Evolutionary conservation across 2,329 filamentous ascomycete genomes (phyloP).

Genomic region (Amylocarpus encephaloides): DNA sequence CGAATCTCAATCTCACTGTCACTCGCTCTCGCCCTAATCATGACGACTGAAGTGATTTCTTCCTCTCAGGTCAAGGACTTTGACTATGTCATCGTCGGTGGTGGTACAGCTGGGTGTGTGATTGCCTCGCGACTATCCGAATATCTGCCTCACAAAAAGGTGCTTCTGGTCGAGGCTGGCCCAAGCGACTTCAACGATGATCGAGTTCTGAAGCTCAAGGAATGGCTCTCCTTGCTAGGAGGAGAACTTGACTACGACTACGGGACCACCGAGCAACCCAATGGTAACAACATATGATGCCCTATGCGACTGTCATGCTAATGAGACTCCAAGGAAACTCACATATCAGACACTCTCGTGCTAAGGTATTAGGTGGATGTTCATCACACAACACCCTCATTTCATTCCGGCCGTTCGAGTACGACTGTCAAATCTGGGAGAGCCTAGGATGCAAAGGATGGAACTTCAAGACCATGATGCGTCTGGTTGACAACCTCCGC

Average conservation of each 20-base stretch:
- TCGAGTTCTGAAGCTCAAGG: constrained; percentile 75
- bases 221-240: constrained; percentile 80
- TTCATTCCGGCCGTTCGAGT: constrained; percentile 84
- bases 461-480: constrained; percentile 79
- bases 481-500: constrained; percentile 73
- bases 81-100: constrained; percentile 45
- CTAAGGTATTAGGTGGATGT: constrained; percentile 88
- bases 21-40: constrained; percentile 10
- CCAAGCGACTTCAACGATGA: constrained; percentile 87
- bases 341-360: constrained; percentile 83
- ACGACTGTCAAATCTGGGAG: constrained; percentile 82
- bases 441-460: constrained; percentile 75
- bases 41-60: constrained; percentile 30
- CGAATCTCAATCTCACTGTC: constrained; percentile 3
- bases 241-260: constrained; percentile 91
- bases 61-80: constrained; percentile 32
- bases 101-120: constrained; percentile 44
- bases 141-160: constrained; percentile 75
- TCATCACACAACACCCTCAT: constrained; percentile 93
- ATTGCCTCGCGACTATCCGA: constrained; percentile 48
- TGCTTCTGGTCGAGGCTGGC: constrained; percentile 81
- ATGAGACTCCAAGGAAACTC: constrained; percentile 62
- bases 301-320: background rate
- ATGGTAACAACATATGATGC: constrained; percentile 71
- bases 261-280: constrained; percentile 78